Base-by-base conservation (phyloP, 352 stramenopile species). In the Globisporangium cylindrosporum region DNA sequence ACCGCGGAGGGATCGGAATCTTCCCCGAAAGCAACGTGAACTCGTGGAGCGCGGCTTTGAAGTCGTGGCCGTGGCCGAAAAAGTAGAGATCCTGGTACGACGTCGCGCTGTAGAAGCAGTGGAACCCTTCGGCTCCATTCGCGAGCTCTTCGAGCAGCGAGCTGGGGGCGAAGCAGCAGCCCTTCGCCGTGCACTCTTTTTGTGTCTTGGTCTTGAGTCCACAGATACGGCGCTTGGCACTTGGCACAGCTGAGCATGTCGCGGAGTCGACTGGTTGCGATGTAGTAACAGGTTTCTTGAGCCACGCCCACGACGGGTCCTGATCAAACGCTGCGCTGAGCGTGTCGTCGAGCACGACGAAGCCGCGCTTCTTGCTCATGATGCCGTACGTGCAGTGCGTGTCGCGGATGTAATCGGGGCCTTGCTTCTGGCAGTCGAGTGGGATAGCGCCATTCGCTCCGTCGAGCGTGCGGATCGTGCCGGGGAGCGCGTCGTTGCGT, bases 51-150 rank as follows among this genome's bases (percentile, higher is more conserved):
- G 79, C 76, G n/a, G 48, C 32, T 25, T 74, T 71, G 63, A 71
- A 87, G 34, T 83, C 62, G 32, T 73, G 73, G 12, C 79, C 79
- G 63, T 87, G 76, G 4, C 67, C 75, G 38, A 86, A 77, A n/a
- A 87, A 71, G 64, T 87, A 87, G 29, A 84, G 59, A 59, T 87
- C 79, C 36, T 79, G 68, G 59, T 78, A 80, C 32, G 71, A 74
- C 6, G 41, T 43, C 8, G 59, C 20, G 58, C 70, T 73, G 58
- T 80, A 80, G 71, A 71, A 80, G 72, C 74, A 80, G 3, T 34
- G 57, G 57, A 77, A 78, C 4, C 64, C 68, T 3, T 72, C 60
- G 24, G 43, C 34, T 15, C 46, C 25, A 27, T 34, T 66, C 4
- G 49, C n/a, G n/a, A n/a, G 61, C 12, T 18, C 66, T 0, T 55